These are phyloP conservation scores for Rhizopogon rudus DNA, from an alignment of 768 basidiomycete species.

Conservation along the genomic window DNA sequence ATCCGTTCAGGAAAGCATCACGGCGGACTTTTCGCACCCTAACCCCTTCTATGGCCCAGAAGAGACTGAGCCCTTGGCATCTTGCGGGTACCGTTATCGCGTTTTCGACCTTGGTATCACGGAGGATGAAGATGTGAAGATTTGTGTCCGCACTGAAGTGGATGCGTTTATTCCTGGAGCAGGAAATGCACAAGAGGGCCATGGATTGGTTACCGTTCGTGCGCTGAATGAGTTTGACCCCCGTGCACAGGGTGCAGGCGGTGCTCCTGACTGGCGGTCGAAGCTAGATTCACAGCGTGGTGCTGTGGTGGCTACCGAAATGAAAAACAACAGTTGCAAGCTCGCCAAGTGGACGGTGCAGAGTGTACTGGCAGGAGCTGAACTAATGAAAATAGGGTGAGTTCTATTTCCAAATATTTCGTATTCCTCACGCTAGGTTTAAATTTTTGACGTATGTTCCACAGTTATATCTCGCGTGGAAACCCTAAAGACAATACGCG, in stretches of 20 bases:
- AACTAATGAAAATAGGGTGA: constrained; percentile 95
- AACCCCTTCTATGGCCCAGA: constrained; percentile 96
- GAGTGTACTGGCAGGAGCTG: constrained; percentile 91
- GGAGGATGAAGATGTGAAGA: constrained; percentile 86
- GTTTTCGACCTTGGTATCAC: constrained; percentile 89
- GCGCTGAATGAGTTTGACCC: constrained; percentile 97
- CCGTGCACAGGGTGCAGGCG: constrained; percentile 83
- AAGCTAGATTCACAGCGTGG: constrained; percentile 95
- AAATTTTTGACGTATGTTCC: constrained; percentile 2
- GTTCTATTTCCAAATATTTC: constrained; percentile 22
- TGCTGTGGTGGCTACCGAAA: constrained; percentile 97
- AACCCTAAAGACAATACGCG: constrained; percentile 93
- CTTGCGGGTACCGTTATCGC: constrained; percentile 94
- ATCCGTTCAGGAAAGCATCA: constrained; percentile 71
- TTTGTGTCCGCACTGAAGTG: constrained; percentile 94
- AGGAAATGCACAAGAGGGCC: constrained; percentile 60
- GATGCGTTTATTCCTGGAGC: constrained; percentile 75
- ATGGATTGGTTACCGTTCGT: constrained; percentile 84
- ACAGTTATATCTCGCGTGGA: constrained; percentile 90
- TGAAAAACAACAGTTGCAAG: constrained; percentile 99
- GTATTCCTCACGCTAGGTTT: constrained; percentile 8
- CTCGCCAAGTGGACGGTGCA: constrained; percentile 97
- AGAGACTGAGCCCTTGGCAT: constrained; percentile 92
- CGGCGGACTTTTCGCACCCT: constrained; percentile 74
- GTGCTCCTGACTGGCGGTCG: constrained; percentile 98